Conservation (phyloP, 257 asterid species). For the Ajuga chamaepitys region DNA sequence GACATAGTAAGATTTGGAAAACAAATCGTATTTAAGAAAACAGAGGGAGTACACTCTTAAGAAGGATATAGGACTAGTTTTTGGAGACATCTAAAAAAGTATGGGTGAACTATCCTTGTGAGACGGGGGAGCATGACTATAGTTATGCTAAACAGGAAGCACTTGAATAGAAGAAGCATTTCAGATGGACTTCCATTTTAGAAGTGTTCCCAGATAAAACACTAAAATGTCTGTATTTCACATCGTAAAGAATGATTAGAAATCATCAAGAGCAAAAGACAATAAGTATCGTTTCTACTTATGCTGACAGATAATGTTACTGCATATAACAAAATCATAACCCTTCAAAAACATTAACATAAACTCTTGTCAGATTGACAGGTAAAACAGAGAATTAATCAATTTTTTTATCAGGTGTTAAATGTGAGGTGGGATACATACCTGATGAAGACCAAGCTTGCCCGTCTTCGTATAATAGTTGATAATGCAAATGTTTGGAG, state of each 20-base stretch:
- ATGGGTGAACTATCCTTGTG: too few species aligned
- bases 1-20: too few species aligned
- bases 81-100: too few species aligned
- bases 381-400: background rate
- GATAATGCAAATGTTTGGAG: slow-evolving; percentile 68
- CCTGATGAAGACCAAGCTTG: slow-evolving; percentile 85
- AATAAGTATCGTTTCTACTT: background rate
- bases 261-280: background rate
- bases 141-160: too few species aligned
- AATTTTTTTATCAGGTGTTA: background rate
- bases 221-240: background rate
- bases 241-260: background rate
- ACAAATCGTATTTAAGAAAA: too few species aligned
- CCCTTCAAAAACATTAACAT: background rate
- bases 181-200: too few species aligned
- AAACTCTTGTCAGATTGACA: background rate
- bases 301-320: background rate
- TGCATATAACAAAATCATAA: background rate
- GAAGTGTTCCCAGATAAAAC: background rate
- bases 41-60: too few species aligned
- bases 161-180: too few species aligned
- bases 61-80: too few species aligned
- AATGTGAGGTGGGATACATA: slow-evolving; percentile 4
- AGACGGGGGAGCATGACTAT: too few species aligned
- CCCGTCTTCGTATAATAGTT: slow-evolving; percentile 61